Conservation (phyloP, 1,139 yeast genomes). For the Saccharomyces hybrid region DNA sequence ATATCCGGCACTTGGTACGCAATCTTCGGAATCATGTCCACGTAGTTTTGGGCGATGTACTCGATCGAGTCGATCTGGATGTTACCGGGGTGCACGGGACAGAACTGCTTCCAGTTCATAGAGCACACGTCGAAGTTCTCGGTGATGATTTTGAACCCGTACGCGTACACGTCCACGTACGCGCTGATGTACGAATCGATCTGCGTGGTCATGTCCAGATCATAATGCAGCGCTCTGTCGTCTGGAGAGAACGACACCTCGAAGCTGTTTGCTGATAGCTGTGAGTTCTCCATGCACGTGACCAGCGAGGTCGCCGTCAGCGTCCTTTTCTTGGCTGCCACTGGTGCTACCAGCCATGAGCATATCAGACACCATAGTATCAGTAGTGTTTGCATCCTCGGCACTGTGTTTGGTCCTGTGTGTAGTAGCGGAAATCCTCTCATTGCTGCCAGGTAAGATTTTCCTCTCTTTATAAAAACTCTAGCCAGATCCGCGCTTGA, state of each 20-base stretch:
- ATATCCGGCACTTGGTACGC: slow-evolving; percentile 73
- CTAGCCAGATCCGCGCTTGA: not conserved
- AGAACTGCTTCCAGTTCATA: slow-evolving; percentile 68
- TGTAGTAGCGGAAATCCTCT: not conserved
- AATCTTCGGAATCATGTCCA: slow-evolving; percentile 49
- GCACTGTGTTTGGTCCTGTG: slow-evolving; percentile 4
- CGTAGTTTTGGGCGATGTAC: slow-evolving; percentile 44
- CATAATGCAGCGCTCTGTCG: slow-evolving; percentile 51
- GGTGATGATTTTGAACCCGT: slow-evolving; percentile 56
- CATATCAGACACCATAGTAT: slow-evolving; percentile 29
- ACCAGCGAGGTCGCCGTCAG: slow-evolving; percentile 61
- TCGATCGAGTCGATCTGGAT: slow-evolving; percentile 61
- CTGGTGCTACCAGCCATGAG: slow-evolving; percentile 6
- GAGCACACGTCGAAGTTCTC: slow-evolving; percentile 48
- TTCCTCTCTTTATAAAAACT: not conserved
- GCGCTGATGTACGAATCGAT: slow-evolving; percentile 53
- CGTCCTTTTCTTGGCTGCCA: slow-evolving; percentile 32
- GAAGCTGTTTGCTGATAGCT: slow-evolving; percentile 57
- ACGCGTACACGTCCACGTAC: slow-evolving; percentile 61
- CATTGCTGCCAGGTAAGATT: not conserved
- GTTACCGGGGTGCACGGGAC: slow-evolving; percentile 68
- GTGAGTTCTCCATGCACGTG: slow-evolving; percentile 64
- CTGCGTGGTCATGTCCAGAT: slow-evolving; percentile 55
- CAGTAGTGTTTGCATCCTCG: slow-evolving; percentile 25
- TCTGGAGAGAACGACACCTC: slow-evolving; percentile 66